A percentile compares a stretch with the other conserved stretches of the same genome.
These are phyloP conservation scores for Trichoderma gracile DNA, from an alignment of 2,329 filamentous ascomycete species.

Conservation along the genomic window DNA sequence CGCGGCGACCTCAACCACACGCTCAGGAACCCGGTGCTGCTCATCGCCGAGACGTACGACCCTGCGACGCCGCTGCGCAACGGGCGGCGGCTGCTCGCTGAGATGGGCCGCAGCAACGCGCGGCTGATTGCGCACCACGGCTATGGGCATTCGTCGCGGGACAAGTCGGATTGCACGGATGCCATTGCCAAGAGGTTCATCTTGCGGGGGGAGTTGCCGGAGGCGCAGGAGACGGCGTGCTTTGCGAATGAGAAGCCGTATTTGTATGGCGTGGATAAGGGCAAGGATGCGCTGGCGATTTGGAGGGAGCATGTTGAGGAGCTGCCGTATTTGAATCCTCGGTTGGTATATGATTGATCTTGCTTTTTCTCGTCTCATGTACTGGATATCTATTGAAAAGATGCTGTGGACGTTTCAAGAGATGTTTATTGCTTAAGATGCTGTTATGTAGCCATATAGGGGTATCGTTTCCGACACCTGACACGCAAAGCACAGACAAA, in stretches of 20 bases:
- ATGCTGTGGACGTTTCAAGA: too few relatives aligned
- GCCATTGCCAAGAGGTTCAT: conserved; percentile 44
- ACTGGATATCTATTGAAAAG: background rate
- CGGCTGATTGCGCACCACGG: conserved; percentile 51
- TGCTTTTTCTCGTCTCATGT: background rate
- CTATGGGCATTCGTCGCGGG: conserved; percentile 51
- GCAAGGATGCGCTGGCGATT: conserved; percentile 24
- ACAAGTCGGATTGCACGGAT: conserved; percentile 49
- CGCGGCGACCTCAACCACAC: conserved; percentile 48
- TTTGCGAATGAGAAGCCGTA: conserved; percentile 53
- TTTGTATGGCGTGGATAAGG: conserved; percentile 38
- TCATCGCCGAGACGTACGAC: conserved; percentile 53
- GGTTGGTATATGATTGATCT: background rate
- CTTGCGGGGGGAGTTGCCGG: conserved; percentile 44
- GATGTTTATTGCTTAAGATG: too few relatives aligned
- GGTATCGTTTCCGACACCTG: background rate
- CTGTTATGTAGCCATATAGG: background rate
- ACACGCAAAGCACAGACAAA: too few relatives aligned
- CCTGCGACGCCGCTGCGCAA: conserved; percentile 53
- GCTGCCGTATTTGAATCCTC: conserved; percentile 9
- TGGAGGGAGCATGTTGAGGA: conserved; percentile 31
- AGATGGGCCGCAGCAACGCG: conserved; percentile 53
- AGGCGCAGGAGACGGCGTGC: conserved; percentile 47
- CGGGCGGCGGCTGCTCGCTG: conserved; percentile 44
- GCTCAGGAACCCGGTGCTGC: conserved; percentile 46